Conservation (phyloP, 2,329 filamentous ascomycete genomes). For the Talaromyces sp. region DNA sequence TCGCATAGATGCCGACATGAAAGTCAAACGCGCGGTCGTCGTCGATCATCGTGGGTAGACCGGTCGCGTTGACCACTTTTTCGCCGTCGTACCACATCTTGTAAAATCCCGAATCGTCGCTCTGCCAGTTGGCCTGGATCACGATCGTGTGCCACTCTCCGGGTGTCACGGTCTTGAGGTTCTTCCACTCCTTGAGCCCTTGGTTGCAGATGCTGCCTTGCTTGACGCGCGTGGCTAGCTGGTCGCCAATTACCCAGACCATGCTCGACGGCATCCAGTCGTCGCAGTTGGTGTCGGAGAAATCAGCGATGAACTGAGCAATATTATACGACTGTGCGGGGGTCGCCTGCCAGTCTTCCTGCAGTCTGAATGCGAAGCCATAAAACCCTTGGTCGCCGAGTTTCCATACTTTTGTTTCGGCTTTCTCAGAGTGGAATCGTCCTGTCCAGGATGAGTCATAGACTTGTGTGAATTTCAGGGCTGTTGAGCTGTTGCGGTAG, state of each 20-base stretch:
- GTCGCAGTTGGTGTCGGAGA: conserved; percentile 41
- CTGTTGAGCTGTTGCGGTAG: conserved; percentile 31
- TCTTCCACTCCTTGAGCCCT: conserved; percentile 25
- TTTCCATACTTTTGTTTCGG: conserved; percentile 42
- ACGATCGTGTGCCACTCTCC: conserved; percentile 47
- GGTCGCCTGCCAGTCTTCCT: conserved; percentile 44
- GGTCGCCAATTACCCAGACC: conserved; percentile 44
- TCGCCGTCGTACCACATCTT: conserved; percentile 47
- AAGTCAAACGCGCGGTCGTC: conserved; percentile 45
- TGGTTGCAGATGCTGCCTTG: conserved; percentile 36
- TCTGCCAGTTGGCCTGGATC: conserved; percentile 45
- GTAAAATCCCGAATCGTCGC: conserved; percentile 41
- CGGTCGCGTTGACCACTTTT: conserved; percentile 39
- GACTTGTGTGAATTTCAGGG: conserved; percentile 40
- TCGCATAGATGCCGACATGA: conserved; percentile 47
- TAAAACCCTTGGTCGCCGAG: conserved; percentile 46
- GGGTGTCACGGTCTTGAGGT: conserved; percentile 36
- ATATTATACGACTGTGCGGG: conserved; percentile 44
- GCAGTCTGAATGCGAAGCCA: conserved; percentile 50
- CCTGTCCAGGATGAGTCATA: conserved; percentile 40
- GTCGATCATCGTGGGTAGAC: conserved; percentile 43
- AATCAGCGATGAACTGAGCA: conserved; percentile 51
- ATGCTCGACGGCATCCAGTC: conserved; percentile 48
- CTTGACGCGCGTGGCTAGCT: conserved; percentile 43
- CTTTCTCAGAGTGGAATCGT: conserved; percentile 49